A percentile compares a stretch with the other conserved stretches of the same genome.
Conservation (phyloP, 371 early-diverging fungal genomes). For the Apophysomyces ossiformis region DNA sequence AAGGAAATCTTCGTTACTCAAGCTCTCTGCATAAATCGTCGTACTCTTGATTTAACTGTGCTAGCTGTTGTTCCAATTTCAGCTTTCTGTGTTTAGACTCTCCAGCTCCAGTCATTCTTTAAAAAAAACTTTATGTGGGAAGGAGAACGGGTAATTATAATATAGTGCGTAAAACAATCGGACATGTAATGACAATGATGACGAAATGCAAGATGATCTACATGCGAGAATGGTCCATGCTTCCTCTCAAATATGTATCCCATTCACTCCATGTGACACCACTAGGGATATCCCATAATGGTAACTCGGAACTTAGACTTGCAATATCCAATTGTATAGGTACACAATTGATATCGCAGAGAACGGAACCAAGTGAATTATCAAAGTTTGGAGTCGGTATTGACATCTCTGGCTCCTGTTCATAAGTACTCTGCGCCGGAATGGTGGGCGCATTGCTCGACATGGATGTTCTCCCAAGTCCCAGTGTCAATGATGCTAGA, state of each 20-base stretch:
- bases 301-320: constrained; percentile 31
- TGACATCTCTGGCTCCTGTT: not conserved
- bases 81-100: not conserved
- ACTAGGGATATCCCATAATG: constrained; percentile 40
- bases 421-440: not conserved
- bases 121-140: not conserved
- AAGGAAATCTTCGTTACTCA: not conserved
- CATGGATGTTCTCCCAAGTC: not conserved
- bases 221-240: not conserved
- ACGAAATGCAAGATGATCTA: constrained; percentile 6
- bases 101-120: not conserved
- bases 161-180: no score
- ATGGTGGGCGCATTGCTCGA: not conserved
- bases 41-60: not conserved
- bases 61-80: not conserved
- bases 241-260: constrained; percentile 30
- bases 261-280: constrained; percentile 44
- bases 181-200: not conserved
- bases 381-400: not conserved
- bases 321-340: constrained; percentile 25
- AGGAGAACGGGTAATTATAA: not conserved
- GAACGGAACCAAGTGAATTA: not conserved
- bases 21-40: not conserved
- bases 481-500: constrained; percentile 7
- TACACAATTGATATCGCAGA: not conserved